Percentiles rank a stretch among this genome's conserved stretches.
These are phyloP conservation scores for Nitzschia sp. DNA, from an alignment of 108 stramenopile genomes.

Conservation along the genomic window DNA sequence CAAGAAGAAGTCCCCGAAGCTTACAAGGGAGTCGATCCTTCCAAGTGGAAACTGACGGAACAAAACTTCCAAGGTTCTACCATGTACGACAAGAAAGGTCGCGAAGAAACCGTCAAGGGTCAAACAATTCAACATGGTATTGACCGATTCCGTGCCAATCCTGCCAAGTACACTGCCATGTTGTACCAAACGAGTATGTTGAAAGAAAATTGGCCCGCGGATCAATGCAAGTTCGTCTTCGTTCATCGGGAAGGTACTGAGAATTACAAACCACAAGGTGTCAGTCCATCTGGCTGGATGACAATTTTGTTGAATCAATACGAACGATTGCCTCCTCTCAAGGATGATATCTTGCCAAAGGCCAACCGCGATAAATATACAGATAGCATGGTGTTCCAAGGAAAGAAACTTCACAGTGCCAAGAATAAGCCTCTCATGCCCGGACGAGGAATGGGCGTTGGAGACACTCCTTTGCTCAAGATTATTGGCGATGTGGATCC, in stretches of 20 bases:
- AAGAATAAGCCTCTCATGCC: constrained; percentile 38
- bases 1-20: constrained; percentile 17
- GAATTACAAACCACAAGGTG: constrained; percentile 20
- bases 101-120: constrained; percentile 18
- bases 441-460: constrained; percentile 48
- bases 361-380: constrained; percentile 29
- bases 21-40: constrained; percentile 16
- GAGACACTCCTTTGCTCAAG: constrained; percentile 38
- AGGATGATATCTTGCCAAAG: constrained; percentile 21
- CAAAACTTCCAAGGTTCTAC: constrained; percentile 19
- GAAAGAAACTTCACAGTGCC: constrained; percentile 16
- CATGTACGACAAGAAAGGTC: constrained; percentile 7
- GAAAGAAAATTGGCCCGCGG: constrained; percentile 28
- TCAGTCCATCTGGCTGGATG: constrained; percentile 34
- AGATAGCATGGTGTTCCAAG: constrained; percentile 26
- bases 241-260: constrained; percentile 39
- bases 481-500: constrained; percentile 46
- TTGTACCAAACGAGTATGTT: constrained; percentile 35
- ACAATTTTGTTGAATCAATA: constrained; percentile 30
- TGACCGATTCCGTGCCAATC: constrained; percentile 28
- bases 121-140: constrained; percentile 26
- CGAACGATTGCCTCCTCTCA: constrained; percentile 24
- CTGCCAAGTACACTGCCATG: constrained; percentile 28
- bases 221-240: constrained; percentile 28
- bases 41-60: constrained; percentile 30